Evolutionary conservation across 371 early-diverging fungal genomes (phyloP).

Genomic region (Entomophthora muscae): DNA sequence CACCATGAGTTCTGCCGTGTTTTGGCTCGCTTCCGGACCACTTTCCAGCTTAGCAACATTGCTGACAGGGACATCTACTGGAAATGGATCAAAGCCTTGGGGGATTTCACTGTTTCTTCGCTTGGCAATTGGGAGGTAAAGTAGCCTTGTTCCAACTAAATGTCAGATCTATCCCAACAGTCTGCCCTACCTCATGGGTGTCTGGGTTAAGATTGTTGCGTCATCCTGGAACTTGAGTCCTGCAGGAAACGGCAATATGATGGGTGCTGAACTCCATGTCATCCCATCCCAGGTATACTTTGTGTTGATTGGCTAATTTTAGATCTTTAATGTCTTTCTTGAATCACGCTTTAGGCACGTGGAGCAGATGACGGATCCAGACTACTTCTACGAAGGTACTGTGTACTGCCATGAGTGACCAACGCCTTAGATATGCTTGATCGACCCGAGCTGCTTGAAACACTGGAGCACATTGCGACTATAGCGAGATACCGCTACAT

Average conservation of each 20-base stretch:
- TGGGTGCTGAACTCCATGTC: slow-evolving; percentile 13
- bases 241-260: slow-evolving; percentile 21
- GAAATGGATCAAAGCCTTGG: slow-evolving; percentile 52
- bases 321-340: slow-evolving; percentile 8
- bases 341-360: neutral
- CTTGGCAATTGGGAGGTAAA: slow-evolving; percentile 55
- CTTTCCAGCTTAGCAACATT: slow-evolving; percentile 61
- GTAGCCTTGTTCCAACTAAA: neutral
- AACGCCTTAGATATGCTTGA: slow-evolving; percentile 2
- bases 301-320: slow-evolving; percentile 17
- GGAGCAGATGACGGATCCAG: slow-evolving; percentile 16
- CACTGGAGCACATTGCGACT: neutral
- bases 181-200: slow-evolving; percentile 53
- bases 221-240: slow-evolving; percentile 34
- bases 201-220: slow-evolving; percentile 64
- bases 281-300: slow-evolving; percentile 3
- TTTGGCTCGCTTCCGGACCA: slow-evolving; percentile 59
- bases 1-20: slow-evolving; percentile 75
- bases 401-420: neutral
- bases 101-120: slow-evolving; percentile 53
- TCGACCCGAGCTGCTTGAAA: neutral
- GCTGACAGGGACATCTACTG: slow-evolving; percentile 42
- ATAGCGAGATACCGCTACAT: slow-evolving; percentile 6
- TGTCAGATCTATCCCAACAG: slow-evolving; percentile 61
- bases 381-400: slow-evolving; percentile 10